phyloP scores from a whole-genome alignment of 2,329 filamentous ascomycete species.

The Daldinia sp. region DNA sequence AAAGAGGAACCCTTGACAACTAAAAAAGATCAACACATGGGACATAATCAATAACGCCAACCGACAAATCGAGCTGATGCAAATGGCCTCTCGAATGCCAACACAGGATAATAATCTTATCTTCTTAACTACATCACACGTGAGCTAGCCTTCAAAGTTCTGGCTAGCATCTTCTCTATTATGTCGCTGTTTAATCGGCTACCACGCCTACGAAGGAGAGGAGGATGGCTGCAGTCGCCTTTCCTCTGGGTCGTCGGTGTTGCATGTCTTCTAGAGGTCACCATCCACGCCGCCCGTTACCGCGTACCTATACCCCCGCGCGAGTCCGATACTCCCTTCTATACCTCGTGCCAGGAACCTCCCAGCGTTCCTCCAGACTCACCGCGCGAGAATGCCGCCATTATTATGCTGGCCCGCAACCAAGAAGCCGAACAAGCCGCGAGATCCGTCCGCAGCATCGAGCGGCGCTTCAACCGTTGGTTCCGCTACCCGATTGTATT shows the following conservation, averaged over 20 bases:
- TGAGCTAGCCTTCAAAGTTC: conserved; percentile 15
- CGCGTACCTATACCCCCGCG: conserved; percentile 40
- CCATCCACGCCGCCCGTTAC: conserved; percentile 35
- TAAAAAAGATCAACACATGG: conserved; percentile 5
- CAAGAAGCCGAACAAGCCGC: conserved; percentile 51
- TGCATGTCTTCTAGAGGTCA: conserved; percentile 40
- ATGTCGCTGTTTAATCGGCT: conserved; percentile 38
- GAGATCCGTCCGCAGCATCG: conserved; percentile 52
- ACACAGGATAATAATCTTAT: not conserved
- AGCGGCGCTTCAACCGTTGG: conserved; percentile 56
- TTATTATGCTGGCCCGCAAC: conserved; percentile 59
- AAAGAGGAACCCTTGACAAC: conserved; percentile 6
- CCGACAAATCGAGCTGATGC: not conserved
- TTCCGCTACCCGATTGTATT: conserved; percentile 58
- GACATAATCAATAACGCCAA: not conserved
- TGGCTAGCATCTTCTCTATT: not conserved
- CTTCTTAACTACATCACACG: conserved; percentile 7
- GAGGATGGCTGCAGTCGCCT: conserved; percentile 41
- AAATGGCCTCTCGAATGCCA: conserved; percentile 6
- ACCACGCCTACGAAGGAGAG: conserved; percentile 38
- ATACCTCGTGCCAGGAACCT: conserved; percentile 41
- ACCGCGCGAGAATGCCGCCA: conserved; percentile 54
- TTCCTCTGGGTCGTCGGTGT: conserved; percentile 40
- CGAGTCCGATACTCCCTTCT: conserved; percentile 43
- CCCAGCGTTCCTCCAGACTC: conserved; percentile 19